Base-by-base conservation (phyloP, 257 asterid genomes). In the Gentiana macrophylla region DNA sequence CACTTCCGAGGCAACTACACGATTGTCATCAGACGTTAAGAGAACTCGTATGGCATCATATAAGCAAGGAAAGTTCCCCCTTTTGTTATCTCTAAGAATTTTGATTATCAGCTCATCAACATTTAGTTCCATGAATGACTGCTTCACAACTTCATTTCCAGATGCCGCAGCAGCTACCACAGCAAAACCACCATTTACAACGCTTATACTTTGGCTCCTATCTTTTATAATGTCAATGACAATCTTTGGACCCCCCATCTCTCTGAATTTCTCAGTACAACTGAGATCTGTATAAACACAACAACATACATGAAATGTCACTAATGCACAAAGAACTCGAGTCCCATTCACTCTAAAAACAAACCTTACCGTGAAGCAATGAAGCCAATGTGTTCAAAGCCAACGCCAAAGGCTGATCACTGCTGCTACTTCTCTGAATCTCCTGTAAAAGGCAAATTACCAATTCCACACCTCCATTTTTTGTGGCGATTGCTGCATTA, bases 1-100 rank as follows among this genome's bases (percentile, higher is more conserved):
- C 75, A 84, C 97, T 74, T 91, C 88, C 66, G 98, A 91, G 65
- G 98, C 97, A 53, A 87, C 61, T 45, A 87, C 94, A 12, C 97
- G 95, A 69, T 85, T 70, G 66, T 91, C 98, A 55, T 91, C 97
- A 32, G 97, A 66, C 53, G 97, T 75, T 61, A 91, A 73, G 66
- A 87, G 81, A 70, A 83, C 84, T 50, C 76, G 79, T 61, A 87
- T 73, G 47, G 94, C 93, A 56, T 91, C 89, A 72, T 83, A 85
- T 72, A 83, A 59, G 62, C 73, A 70, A 2, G 95, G 95, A 61
- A 83, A 72, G 67, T 67, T 71, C 70, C 73, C 74, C 54, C 80
- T 80, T 37, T 37, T 63, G 57, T 76, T 80, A 70, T 85, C 80
- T 66, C 70, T 83, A 50, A 91, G 74, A 73, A 62, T 73, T 70